Evolutionary conservation across 2,329 filamentous ascomycete species (phyloP).

Genomic region (Chaetothyriales sp.): DNA sequence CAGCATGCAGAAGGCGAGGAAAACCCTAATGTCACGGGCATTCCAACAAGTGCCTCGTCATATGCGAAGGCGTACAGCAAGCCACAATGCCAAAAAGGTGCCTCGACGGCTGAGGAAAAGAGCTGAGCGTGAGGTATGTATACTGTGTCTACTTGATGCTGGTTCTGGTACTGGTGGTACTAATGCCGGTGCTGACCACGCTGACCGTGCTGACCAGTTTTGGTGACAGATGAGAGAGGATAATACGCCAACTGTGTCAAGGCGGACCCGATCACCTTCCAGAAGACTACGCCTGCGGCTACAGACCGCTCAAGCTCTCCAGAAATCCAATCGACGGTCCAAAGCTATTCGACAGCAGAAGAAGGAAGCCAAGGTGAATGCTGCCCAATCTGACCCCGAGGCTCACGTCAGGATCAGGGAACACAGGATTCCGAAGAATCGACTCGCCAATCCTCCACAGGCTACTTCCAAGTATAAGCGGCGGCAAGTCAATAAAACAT

Average conservation of each 20-base stretch:
- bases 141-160: constrained; percentile 1
- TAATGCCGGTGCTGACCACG: constrained; percentile 1
- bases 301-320: constrained; percentile 59
- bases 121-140: constrained; percentile 45
- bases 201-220: constrained; percentile 14
- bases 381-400: constrained; percentile 9
- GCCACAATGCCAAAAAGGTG: constrained; percentile 84
- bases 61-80: constrained; percentile 73
- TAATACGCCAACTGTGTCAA: constrained; percentile 69
- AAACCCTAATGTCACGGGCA: constrained; percentile 49
- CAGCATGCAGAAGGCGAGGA: constrained; percentile 63
- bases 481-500: constrained; percentile 75
- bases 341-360: constrained; percentile 32
- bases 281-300: constrained; percentile 40
- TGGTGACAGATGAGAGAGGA: constrained; percentile 60
- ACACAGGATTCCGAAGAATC: constrained; percentile 56
- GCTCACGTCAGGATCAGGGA: constrained; percentile 19
- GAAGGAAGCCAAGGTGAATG: constrained; percentile 21
- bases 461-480: constrained; percentile 62
- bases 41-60: constrained; percentile 83
- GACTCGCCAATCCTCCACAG: constrained; percentile 47
- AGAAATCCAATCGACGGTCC: constrained; percentile 40
- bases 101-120: constrained; percentile 59
- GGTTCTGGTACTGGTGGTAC: background rate
- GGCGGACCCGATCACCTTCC: constrained; percentile 33